Conservation (phyloP, 176 grass and related monocot genomes). For the Avena insularis region DNA sequence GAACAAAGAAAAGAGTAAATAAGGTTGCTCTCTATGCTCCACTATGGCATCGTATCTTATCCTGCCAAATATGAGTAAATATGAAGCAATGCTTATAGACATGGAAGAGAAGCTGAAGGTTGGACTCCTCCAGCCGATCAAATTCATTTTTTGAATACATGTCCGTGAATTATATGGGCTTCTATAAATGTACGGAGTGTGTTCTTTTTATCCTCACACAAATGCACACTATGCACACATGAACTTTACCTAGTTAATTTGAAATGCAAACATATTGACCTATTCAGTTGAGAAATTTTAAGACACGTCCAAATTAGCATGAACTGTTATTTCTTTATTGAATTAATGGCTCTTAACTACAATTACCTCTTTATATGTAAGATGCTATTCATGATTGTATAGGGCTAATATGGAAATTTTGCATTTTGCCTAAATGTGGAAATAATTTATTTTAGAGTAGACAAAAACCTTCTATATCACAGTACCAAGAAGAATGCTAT, state of each 20-base stretch:
- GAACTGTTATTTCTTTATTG: neutral
- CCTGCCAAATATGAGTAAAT: too few relatives aligned
- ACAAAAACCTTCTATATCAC: neutral
- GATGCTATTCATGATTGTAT: too few relatives aligned
- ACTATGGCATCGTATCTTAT: too few relatives aligned
- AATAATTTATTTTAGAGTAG: neutral
- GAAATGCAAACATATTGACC: neutral
- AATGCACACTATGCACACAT: neutral
- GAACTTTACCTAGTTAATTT: neutral
- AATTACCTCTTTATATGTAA: too few relatives aligned
- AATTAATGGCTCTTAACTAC: too few relatives aligned
- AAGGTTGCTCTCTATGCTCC: too few relatives aligned
- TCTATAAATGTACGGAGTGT: neutral
- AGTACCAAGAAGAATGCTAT: neutral
- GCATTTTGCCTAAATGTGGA: too few relatives aligned
- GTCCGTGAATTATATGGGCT: neutral
- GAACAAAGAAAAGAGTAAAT: too few relatives aligned
- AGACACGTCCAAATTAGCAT: neutral
- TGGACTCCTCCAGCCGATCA: neutral
- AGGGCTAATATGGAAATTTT: too few relatives aligned
- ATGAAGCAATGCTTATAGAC: neutral
- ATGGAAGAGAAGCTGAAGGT: neutral
- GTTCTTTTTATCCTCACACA: neutral
- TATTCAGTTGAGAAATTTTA: neutral
- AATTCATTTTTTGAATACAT: neutral